Percentiles rank a stretch among this genome's conserved stretches.
Evolutionary conservation across 2,329 filamentous ascomycete genomes (phyloP).

Genomic region (Fusarium nisikadoi): DNA sequence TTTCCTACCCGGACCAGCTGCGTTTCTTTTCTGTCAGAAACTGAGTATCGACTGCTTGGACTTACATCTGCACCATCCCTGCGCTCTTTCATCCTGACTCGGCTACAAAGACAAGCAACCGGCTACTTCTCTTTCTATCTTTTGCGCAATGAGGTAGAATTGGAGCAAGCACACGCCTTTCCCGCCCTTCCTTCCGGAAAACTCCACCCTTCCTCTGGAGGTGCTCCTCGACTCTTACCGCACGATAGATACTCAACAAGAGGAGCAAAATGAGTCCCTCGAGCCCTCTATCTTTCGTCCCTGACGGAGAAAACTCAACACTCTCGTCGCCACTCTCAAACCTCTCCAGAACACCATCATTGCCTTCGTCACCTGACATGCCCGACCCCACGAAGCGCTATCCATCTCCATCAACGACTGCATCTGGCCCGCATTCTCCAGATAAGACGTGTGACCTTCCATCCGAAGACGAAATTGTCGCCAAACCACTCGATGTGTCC

Average conservation of each 20-base stretch:
- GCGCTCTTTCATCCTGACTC: conserved; percentile 12
- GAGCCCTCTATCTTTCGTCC: conserved; percentile 45
- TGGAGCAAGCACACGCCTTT: conserved; percentile 20
- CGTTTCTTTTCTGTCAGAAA: background rate
- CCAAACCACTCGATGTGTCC: conserved; percentile 38
- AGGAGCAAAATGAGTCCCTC: conserved; percentile 43
- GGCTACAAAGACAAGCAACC: conserved; percentile 10
- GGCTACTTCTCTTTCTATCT: conserved; percentile 12
- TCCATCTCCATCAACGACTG: conserved; percentile 62
- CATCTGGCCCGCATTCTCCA: conserved; percentile 64
- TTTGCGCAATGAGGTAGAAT: conserved; percentile 33
- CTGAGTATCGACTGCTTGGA: background rate
- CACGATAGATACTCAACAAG: background rate
- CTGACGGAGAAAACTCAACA: conserved; percentile 51
- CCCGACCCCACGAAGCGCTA: conserved; percentile 58
- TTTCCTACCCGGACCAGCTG: conserved; percentile 1
- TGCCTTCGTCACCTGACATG: conserved; percentile 58
- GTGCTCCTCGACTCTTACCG: conserved; percentile 12
- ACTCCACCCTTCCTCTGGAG: conserved; percentile 11
- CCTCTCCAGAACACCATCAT: conserved; percentile 64
- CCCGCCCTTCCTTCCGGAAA: conserved; percentile 7
- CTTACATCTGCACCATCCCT: background rate
- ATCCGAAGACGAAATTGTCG: conserved; percentile 48
- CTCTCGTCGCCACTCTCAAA: conserved; percentile 66
- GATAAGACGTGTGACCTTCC: conserved; percentile 56